Base-by-base conservation (phyloP, 2,329 filamentous ascomycete genomes). In the Rosellinia necatrix region DNA sequence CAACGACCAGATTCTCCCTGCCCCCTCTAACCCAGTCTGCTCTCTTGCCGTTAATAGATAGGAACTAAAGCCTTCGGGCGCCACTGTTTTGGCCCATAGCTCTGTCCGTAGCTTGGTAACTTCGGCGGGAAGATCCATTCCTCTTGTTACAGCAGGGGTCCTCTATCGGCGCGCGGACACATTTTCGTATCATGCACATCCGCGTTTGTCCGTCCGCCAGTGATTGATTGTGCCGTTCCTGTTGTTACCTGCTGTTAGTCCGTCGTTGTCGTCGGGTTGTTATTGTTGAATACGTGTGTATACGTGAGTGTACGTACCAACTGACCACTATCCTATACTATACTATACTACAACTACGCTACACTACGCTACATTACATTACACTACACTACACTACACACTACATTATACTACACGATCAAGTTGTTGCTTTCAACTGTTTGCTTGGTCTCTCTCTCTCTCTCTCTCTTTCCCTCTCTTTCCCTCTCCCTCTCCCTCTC, bases 151-250 rank as follows among this genome's bases (percentile, higher is more conserved):
- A 49, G 25, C 59, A 56, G 59, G 59, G 59, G 48, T 30, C n/a
- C 38, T 42, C 35, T 40, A 49, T 53, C 57, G 19, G 49, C 46
- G n/a, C n/a, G n/a, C n/a, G 25, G 49, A 40, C 41, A 40, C 50
- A 47, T 40, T 49, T 50, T 56, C 54, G 53, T 60, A 59, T 59
- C 41, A 42, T 49, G 49, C 56, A 37, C 59, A 52, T 55, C 24
- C 32, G 56, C 38, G 25, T 40, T 52, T 56, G 40, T 56, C 46
- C 25, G 46, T 35, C n/a, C n/a, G n/a, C n/a, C n/a, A 24, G 27
- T 35, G 9, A 27, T 34, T 50, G 27, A 6, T 55, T 29, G 49
- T 53, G 49, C 24, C 47, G 25, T 49, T 48, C 22, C 17, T 54
- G 42, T 58, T 52, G 32, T 49, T 43, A 10, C 43, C 46, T 21